Percentiles rank a stretch among this genome's conserved stretches.
These are phyloP conservation scores for Datura wrightii DNA, from an alignment of 257 asterid species.

Conservation along the genomic window DNA sequence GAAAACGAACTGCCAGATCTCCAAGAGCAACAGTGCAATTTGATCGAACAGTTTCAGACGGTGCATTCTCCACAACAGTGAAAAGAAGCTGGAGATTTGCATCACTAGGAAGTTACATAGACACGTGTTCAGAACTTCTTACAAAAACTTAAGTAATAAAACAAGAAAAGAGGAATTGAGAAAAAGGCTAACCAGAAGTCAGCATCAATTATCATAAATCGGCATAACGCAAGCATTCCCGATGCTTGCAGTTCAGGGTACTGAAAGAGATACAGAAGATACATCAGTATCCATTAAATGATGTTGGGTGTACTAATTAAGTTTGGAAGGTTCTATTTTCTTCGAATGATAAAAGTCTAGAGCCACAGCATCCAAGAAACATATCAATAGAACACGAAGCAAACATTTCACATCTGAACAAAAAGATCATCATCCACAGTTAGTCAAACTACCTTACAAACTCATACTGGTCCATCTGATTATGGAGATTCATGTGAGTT, in stretches of 20 bases:
- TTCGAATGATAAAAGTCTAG: neutral
- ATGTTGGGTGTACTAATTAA: neutral
- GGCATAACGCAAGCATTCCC: constrained; percentile 95
- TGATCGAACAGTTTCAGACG: constrained; percentile 90
- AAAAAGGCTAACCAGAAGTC: constrained; percentile 71
- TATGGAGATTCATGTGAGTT: constrained; percentile 12
- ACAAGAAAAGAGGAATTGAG: constrained; percentile 24
- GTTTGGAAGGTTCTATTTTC: neutral
- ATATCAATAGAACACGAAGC: neutral
- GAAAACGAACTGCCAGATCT: constrained; percentile 95
- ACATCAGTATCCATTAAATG: constrained; percentile 26
- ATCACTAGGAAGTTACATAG: constrained; percentile 55
- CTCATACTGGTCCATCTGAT: constrained; percentile 13
- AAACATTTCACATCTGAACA: neutral
- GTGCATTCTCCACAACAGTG: constrained; percentile 96
- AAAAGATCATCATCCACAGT: neutral
- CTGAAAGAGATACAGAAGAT: constrained; percentile 49
- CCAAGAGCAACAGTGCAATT: constrained; percentile 98
- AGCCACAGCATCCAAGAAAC: neutral
- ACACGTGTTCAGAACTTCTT: constrained; percentile 30
- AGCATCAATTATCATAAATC: constrained; percentile 88
- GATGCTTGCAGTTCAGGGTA: constrained; percentile 86
- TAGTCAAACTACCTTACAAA: neutral
- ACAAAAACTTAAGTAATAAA: constrained; percentile 2
- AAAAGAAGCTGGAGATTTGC: constrained; percentile 95